Evolutionary conservation across 225 moss, liverwort and hornwort species (phyloP), one percentile per base, ranked within the genome.

Genomic region (Polytrichum commune): DNA sequence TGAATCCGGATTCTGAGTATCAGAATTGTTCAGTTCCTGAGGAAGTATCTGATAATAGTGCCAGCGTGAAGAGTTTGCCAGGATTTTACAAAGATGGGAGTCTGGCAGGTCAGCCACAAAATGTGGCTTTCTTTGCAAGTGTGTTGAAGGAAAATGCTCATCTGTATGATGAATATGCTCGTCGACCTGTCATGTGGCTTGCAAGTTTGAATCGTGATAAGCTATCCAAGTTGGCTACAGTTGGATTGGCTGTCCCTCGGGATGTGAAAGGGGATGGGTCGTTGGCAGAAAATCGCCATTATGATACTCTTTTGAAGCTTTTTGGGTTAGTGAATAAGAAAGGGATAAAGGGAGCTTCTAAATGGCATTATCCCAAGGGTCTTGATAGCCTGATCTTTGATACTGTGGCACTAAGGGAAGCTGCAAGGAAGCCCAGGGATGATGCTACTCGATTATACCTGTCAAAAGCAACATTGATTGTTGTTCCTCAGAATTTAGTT

Each of bases 391-490:
- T 97, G 27, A 67, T 76, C 46, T 90, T 97, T 75, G 97, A 97
- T 29, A 76, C 81, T 19, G 64, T 77, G 65, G 97, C 97, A 23
- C 79, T 97, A 74, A 94, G 68, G 63, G 87, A 80, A 72, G 92
- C 97, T 60, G 80, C 89, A 29, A 79, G 84, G 53, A 88, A 91
- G 76, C 97, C 92, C 46, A 90, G 90, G 27, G 94, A 97, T 76
- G 94, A 91, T 73, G 89, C 88, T 4, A 92, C 86, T 73, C 88
- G 97, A 20, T 80, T 94, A 58, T 97, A 94, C 73, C 80, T 97
- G 55, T 97, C 97, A 19, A 90, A 86, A 79, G 97, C 97, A 72
- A 97, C 97, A 24, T 78, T 97, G 72, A 82, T 97, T 72, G 97
- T 97, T 66, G 97, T 97, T 60, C 92, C 97, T 32, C 92, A 89